Evolutionary conservation across 2,329 filamentous ascomycete species (phyloP).

Genomic region (Sporothrix variecibatus): DNA sequence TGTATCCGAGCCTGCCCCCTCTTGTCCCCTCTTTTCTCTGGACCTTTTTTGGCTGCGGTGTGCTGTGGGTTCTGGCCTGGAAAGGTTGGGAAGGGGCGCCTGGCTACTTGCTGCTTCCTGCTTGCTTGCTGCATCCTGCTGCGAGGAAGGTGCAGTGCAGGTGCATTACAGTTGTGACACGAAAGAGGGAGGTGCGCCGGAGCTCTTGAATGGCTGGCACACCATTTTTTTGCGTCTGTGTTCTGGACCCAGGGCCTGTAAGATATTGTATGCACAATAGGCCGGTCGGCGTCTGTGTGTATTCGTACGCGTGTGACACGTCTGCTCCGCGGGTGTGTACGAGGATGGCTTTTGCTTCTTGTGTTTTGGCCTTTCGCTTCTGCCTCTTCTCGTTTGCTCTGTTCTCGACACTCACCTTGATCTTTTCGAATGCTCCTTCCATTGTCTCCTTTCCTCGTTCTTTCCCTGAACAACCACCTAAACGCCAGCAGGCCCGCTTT

Average conservation of each 20-base stretch:
- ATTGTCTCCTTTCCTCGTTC: background rate
- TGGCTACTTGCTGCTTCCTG: background rate
- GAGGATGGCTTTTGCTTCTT: background rate
- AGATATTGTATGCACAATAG: background rate
- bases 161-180: constrained; percentile 4
- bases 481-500: constrained; percentile 13
- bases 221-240: background rate
- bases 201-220: constrained; percentile 9
- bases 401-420: background rate
- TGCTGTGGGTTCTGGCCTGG: background rate
- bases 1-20: background rate
- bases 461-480: constrained; percentile 2
- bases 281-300: background rate
- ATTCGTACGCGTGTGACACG: constrained; percentile 3
- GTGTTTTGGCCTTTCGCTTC: background rate
- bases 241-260: constrained; percentile 1
- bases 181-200: constrained; percentile 13
- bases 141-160: constrained; percentile 1
- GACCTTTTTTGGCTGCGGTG: background rate
- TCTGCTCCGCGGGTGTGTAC: background rate
- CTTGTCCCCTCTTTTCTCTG: constrained; percentile 9
- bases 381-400: background rate
- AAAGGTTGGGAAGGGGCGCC: background rate
- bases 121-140: background rate
- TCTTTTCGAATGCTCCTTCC: background rate